Conservation (phyloP, 768 basidiomycete genomes). For the Suillus sp. region DNA sequence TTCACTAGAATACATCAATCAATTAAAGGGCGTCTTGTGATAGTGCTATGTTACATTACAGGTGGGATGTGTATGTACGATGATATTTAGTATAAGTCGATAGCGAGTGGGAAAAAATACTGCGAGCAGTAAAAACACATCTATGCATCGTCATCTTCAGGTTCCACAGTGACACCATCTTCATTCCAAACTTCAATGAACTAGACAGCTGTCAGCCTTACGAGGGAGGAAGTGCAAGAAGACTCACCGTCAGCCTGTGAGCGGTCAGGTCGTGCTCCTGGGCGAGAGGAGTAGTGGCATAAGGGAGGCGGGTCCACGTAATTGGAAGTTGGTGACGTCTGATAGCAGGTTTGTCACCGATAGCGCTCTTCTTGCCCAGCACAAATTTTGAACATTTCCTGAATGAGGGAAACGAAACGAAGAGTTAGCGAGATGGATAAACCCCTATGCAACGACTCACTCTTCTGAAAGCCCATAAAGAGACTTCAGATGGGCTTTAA, state of each 20-base stretch:
- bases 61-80: conserved; percentile 25
- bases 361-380: conserved; percentile 83
- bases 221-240: conserved; percentile 15
- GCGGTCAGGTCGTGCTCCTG: conserved; percentile 60
- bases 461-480: conserved; percentile 90
- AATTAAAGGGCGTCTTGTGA: conserved; percentile 17
- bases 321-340: conserved; percentile 64
- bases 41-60: conserved; percentile 31
- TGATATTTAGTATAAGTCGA: conserved; percentile 24
- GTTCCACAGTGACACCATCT: conserved; percentile 72
- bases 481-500: conserved; percentile 83
- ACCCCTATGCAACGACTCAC: conserved; percentile 48
- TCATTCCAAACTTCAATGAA: conserved; percentile 82
- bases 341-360: conserved; percentile 80
- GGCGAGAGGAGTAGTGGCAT: conserved; percentile 57
- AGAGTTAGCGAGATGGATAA: neutral
- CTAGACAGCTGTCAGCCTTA: conserved; percentile 37
- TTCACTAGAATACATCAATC: neutral
- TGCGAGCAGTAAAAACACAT: conserved; percentile 12
- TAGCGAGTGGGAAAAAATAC: conserved; percentile 3
- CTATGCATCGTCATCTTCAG: conserved; percentile 47
- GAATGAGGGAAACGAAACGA: conserved; percentile 8
- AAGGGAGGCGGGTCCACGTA: conserved; percentile 75
- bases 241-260: conserved; percentile 67
- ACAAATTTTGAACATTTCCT: conserved; percentile 93